These are phyloP conservation scores for Emmonsia crescens DNA, from an alignment of 2,329 filamentous ascomycete genomes.

Conservation along the genomic window DNA sequence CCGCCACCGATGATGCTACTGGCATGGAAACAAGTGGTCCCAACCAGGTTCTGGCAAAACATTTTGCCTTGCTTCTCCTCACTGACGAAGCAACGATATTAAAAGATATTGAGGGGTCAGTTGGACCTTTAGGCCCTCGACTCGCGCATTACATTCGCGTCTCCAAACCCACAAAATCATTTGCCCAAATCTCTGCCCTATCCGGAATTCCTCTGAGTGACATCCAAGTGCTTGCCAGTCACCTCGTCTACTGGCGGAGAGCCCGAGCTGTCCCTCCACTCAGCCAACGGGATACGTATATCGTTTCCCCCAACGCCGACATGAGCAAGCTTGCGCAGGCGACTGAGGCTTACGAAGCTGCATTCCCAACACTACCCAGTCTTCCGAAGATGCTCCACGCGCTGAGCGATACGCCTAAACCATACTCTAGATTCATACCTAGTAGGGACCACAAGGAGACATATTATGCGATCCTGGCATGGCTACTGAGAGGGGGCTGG, in stretches of 20 bases:
- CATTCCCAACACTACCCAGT: constrained; percentile 73
- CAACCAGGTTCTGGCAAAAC: constrained; percentile 58
- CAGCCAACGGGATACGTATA: constrained; percentile 80
- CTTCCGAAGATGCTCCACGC: constrained; percentile 79
- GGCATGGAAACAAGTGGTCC: constrained; percentile 47
- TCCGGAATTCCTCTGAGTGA: constrained; percentile 63
- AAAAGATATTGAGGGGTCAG: constrained; percentile 55
- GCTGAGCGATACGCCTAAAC: constrained; percentile 67
- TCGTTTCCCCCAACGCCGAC: constrained; percentile 83
- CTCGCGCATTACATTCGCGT: constrained; percentile 62
- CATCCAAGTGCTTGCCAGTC: constrained; percentile 77
- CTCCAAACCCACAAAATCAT: constrained; percentile 52
- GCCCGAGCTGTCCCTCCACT: constrained; percentile 85
- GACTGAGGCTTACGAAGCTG: constrained; percentile 58
- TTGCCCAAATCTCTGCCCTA: constrained; percentile 55
- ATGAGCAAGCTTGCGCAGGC: constrained; percentile 59
- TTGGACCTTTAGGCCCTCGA: constrained; percentile 62
- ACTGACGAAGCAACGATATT: constrained; percentile 74
- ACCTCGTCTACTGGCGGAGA: constrained; percentile 92
- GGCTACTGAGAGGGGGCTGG: constrained; percentile 86
- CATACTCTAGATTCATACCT: constrained; percentile 74
- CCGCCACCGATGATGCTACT: constrained; percentile 52
- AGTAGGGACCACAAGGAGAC: constrained; percentile 76
- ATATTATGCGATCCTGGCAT: constrained; percentile 85
- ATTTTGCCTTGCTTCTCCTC: constrained; percentile 76